Conservation (phyloP, 2,329 filamentous ascomycete species). For the Diaporthe destruens region DNA sequence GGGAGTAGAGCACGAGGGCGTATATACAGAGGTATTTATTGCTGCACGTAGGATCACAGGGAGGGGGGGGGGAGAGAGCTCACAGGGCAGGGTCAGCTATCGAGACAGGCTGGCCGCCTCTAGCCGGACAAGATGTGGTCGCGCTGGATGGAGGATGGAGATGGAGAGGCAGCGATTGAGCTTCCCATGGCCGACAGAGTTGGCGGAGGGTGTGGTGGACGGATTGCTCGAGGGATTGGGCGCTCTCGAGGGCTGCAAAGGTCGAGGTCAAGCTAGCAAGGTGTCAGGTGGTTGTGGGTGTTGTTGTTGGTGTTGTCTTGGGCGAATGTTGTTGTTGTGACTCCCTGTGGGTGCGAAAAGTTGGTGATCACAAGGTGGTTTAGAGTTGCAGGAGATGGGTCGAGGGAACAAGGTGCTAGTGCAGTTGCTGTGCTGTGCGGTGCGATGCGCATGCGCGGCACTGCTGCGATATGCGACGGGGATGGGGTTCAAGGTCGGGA, state of each 20-base stretch:
- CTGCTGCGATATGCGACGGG: slow-evolving; percentile 11
- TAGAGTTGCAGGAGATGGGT: not conserved
- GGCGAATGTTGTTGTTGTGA: not conserved
- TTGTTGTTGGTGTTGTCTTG: no score
- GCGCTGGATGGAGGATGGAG: slow-evolving; percentile 34
- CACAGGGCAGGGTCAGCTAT: not conserved
- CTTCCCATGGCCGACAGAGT: slow-evolving; percentile 40
- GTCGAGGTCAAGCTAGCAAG: not conserved
- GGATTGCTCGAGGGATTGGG: not conserved
- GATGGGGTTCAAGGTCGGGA: slow-evolving; percentile 7
- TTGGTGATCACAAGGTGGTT: not conserved
- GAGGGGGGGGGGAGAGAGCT: not conserved
- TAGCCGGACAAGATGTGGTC: slow-evolving; percentile 18
- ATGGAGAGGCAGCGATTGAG: slow-evolving; percentile 34
- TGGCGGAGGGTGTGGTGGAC: not conserved
- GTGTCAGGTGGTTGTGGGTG: not conserved
- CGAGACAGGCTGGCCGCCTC: slow-evolving; percentile 3
- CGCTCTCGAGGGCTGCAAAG: slow-evolving; percentile 9
- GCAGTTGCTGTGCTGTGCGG: not conserved
- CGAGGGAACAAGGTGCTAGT: slow-evolving; percentile 14
- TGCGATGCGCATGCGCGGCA: slow-evolving; percentile 6
- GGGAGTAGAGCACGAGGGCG: not conserved
- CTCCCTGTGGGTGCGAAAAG: not conserved
- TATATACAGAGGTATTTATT: no score
- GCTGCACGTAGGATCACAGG: not conserved